Evolutionary conservation across 108 stramenopile species (phyloP).

Genomic region (Nannochloropsis salina): DNA sequence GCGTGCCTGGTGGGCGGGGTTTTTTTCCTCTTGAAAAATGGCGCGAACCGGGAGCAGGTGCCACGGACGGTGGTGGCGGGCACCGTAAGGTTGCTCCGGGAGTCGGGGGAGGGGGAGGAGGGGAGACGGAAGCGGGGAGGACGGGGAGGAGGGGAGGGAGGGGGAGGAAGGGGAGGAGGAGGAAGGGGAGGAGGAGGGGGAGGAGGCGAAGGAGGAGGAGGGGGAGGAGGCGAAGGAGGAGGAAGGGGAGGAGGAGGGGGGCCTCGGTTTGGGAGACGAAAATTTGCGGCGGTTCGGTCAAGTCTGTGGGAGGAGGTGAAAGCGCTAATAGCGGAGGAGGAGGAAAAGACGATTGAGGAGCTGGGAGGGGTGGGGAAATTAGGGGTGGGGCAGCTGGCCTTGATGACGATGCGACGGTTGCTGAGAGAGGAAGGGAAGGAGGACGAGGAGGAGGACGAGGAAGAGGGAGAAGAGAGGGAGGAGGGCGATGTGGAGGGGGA

Average conservation of each 20-base stretch:
- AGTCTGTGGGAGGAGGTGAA: background rate
- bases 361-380: background rate
- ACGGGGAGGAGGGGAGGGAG: too few relatives aligned
- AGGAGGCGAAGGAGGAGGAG: background rate
- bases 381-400: background rate
- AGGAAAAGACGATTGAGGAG: background rate
- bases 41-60: background rate
- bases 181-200: too few relatives aligned
- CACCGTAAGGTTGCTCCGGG: background rate
- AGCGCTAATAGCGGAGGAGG: background rate
- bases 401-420: background rate
- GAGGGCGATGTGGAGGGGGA: background rate
- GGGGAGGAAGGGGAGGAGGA: too few relatives aligned
- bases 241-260: background rate
- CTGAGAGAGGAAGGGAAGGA: background rate
- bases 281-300: background rate
- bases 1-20: background rate
- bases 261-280: background rate
- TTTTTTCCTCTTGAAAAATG: background rate
- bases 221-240: background rate
- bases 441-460: background rate
- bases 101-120: background rate
- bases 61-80: background rate
- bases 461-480: background rate
- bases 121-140: too few relatives aligned